phyloP scores from a whole-genome alignment of 345 rosid genomes.

The Eutrema yunnanense region DNA sequence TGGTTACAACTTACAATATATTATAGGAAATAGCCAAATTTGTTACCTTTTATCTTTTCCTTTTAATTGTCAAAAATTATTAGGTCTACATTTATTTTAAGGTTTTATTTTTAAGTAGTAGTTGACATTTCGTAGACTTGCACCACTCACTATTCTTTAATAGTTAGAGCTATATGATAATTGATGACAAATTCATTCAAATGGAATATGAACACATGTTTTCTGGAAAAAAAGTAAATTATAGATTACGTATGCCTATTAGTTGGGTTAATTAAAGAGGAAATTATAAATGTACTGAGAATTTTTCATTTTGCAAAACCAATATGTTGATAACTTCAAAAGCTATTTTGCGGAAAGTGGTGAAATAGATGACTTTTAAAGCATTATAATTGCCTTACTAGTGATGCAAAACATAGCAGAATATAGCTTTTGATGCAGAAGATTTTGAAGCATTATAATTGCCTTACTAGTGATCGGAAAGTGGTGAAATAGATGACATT shows the following conservation, averaged over 20 bases:
- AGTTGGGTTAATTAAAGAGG: not conserved
- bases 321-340: not conserved
- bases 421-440: too few relatives aligned
- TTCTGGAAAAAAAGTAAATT: not conserved
- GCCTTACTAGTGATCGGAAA: too few relatives aligned
- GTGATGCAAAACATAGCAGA: too few relatives aligned
- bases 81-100: not conserved
- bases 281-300: not conserved
- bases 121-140: not conserved
- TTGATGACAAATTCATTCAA: not conserved
- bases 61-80: not conserved
- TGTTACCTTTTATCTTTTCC: not conserved
- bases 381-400: too few relatives aligned
- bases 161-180: not conserved
- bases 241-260: not conserved
- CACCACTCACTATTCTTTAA: not conserved
- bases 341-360: not conserved
- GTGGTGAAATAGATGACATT: too few relatives aligned
- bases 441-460: too few relatives aligned
- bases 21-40: constrained; percentile 1
- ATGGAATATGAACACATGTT: not conserved
- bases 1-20: not conserved
- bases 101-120: not conserved
- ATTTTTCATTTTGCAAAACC: not conserved
- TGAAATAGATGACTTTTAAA: too few relatives aligned